These are phyloP conservation scores for Manihot esculenta DNA, from an alignment of 441 rosid species.

Conservation along the genomic window DNA sequence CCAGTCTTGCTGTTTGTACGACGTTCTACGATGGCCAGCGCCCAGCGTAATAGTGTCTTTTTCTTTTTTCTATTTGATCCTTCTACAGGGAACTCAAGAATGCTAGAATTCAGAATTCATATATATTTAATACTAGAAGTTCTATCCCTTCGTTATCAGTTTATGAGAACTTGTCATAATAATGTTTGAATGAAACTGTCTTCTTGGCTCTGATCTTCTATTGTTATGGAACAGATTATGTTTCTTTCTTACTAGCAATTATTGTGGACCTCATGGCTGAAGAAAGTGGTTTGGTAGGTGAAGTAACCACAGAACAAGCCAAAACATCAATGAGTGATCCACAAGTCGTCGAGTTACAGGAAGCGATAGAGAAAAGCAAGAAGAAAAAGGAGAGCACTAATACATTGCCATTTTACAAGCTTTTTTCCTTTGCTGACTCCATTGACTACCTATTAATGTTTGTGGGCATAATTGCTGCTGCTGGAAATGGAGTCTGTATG, in stretches of 20 bases:
- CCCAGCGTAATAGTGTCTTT: no score
- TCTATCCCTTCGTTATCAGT: no score
- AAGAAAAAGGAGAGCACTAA: constrained; percentile 18
- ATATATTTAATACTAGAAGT: no score
- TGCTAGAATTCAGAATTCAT: neutral
- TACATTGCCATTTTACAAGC: constrained; percentile 35
- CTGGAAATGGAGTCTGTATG: constrained; percentile 36
- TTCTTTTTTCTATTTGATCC: neutral
- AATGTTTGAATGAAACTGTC: neutral
- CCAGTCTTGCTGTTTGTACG: no score
- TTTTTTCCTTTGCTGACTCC: constrained; percentile 47
- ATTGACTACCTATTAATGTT: constrained; percentile 38
- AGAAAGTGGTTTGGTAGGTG: constrained; percentile 12
- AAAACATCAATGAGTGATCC: constrained; percentile 13
- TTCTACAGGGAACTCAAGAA: neutral
- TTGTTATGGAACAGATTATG: neutral
- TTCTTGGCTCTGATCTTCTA: neutral
- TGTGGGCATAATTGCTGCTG: constrained; percentile 40
- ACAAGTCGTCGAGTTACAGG: constrained; percentile 1
- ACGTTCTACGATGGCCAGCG: no score
- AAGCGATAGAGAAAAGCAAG: constrained; percentile 7
- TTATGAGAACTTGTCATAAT: neutral
- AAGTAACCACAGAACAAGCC: constrained; percentile 11
- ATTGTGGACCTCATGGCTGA: constrained; percentile 18
- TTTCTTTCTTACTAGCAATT: neutral